Base-by-base conservation (phyloP, 2,329 filamentous ascomycete genomes). In the Trichoderma arundinaceum region DNA sequence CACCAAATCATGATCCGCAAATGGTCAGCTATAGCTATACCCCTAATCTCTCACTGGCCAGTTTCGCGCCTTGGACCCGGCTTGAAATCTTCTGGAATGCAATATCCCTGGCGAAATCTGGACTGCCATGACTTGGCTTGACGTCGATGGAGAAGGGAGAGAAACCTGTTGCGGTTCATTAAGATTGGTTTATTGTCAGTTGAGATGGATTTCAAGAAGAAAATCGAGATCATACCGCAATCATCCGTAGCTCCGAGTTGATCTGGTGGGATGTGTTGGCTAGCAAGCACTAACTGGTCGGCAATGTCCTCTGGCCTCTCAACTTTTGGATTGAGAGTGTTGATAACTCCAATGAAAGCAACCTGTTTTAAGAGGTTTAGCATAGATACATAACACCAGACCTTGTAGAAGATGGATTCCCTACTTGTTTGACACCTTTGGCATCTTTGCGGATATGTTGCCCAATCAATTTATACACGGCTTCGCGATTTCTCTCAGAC, bases 91-190 rank as follows among this genome's bases (percentile, higher is more conserved):
- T 68, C 22, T 58, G 60, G 41, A 68, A 67, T 2, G 67, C 67
- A 48, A 67, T 52, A 6, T 68, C 65, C 35, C 67, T 65, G 12
- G 67, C 67, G 19, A 67, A 57, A 22, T 67, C 65, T 2, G 67
- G 56, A 38, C 60, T 66, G 13, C 67, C 67, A 49, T 68, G 60
- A 9, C 59, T 62, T 4, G 67, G 67, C 51, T 68, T 68, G 13
- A 9, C 32, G 39, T 68, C 67, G 35, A 68, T 68, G 9, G 67
- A 68, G 44, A 68, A 68, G 1, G 67, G 67, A 10, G 67, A 67
- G 52, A 68, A 67, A 5, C 67, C 62, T 64, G 8, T 51, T 2
- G 13, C 9, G 1, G 17, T 15, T 7, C 6, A 35, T 15, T 9
- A 7, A 35, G 4, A n/a, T 57, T 17, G 49, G 52, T 43, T 9